Evolutionary conservation across 345 rosid species (phyloP).

Genomic region (Draba incana): DNA sequence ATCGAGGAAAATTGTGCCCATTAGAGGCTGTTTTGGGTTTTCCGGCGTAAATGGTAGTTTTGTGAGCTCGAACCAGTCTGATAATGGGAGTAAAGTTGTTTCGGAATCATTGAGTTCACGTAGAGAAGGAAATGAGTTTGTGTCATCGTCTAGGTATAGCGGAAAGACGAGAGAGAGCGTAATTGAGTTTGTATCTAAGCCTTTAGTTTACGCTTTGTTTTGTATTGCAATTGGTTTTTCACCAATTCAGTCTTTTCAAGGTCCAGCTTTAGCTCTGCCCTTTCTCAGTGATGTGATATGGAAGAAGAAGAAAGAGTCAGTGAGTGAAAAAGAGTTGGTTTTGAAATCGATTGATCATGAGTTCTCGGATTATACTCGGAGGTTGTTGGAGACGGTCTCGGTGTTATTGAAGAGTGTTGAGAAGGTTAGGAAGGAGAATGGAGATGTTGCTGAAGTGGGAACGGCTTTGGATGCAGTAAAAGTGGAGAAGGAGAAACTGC

Average conservation of each 20-base stretch:
- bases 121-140: constrained; percentile 31
- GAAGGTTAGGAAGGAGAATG: constrained; percentile 62
- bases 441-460: constrained; percentile 45
- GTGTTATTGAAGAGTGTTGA: constrained; percentile 56
- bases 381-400: constrained; percentile 65
- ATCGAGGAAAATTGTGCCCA: constrained; percentile 27
- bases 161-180: constrained; percentile 35
- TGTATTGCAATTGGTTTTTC: constrained; percentile 69
- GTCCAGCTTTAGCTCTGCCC: constrained; percentile 60
- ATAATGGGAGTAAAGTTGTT: constrained; percentile 13
- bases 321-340: constrained; percentile 45
- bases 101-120: constrained; percentile 29
- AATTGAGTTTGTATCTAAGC: constrained; percentile 48
- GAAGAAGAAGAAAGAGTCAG: constrained; percentile 41
- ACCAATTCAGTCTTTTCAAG: constrained; percentile 50
- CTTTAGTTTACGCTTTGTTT: constrained; percentile 54
- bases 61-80: constrained; percentile 27
- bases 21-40: constrained; percentile 35
- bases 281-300: constrained; percentile 46
- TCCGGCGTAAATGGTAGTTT: constrained; percentile 38
- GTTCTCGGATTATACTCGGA: constrained; percentile 57
- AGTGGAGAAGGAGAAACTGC: constrained; percentile 59
- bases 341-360: constrained; percentile 51
- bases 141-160: constrained; percentile 31
- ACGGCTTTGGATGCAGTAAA: constrained; percentile 59